Conservation (phyloP, 2,329 filamentous ascomycete genomes). For the Juglanconis juglandina region DNA sequence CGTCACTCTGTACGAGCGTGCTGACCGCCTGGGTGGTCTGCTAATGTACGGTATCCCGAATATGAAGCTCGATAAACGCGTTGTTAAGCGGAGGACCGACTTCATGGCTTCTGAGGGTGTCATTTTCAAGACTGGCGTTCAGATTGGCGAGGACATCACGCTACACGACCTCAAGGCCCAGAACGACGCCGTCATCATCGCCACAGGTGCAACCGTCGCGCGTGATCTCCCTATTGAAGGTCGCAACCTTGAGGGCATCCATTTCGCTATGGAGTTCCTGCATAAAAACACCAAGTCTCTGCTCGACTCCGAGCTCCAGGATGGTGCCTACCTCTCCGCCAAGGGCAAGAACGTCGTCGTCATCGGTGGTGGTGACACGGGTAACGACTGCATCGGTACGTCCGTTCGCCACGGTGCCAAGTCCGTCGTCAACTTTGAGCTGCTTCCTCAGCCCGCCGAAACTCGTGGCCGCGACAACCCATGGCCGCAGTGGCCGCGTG, state of each 20-base stretch:
- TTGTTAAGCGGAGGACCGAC: slow-evolving; percentile 91
- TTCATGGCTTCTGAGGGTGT: slow-evolving; percentile 91
- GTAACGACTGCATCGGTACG: slow-evolving; percentile 96
- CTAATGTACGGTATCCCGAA: slow-evolving; percentile 99
- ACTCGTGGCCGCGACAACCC: slow-evolving; percentile 93
- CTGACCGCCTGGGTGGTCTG: slow-evolving; percentile 84
- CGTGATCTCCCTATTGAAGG: slow-evolving; percentile 89
- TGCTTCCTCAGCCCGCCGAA: slow-evolving; percentile 85
- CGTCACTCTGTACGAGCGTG: slow-evolving; percentile 89
- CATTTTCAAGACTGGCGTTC: slow-evolving; percentile 72
- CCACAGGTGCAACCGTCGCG: slow-evolving; percentile 88
- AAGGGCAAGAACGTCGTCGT: slow-evolving; percentile 96
- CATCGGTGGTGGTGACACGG: slow-evolving; percentile 95
- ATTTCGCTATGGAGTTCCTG: slow-evolving; percentile 96
- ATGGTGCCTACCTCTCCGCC: slow-evolving; percentile 85
- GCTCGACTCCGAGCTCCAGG: slow-evolving; percentile 81
- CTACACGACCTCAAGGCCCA: slow-evolving; percentile 69
- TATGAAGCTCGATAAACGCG: slow-evolving; percentile 98
- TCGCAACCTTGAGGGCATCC: slow-evolving; percentile 82
- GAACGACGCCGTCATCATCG: slow-evolving; percentile 83
- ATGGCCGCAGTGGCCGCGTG: slow-evolving; percentile 97
- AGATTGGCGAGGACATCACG: slow-evolving; percentile 72
- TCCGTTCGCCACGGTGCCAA: slow-evolving; percentile 94
- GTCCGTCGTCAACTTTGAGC: slow-evolving; percentile 93
- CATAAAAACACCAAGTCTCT: slow-evolving; percentile 98